A percentile compares a stretch with the other conserved stretches of the same genome.
These are phyloP conservation scores for Primulina eburnea DNA, from an alignment of 257 asterid genomes.

Conservation along the genomic window DNA sequence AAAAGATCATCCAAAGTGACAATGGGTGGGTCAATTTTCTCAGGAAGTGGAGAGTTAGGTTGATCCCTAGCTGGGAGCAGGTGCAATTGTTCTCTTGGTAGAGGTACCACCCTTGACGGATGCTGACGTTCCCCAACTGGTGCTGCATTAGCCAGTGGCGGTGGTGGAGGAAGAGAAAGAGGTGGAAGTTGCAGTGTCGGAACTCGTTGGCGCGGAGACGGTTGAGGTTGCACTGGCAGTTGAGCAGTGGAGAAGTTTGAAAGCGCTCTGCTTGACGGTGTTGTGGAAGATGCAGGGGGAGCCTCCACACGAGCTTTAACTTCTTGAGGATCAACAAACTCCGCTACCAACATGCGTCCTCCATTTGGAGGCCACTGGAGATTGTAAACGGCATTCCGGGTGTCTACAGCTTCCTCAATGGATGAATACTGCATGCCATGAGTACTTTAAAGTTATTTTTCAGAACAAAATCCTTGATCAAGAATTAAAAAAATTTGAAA, in stretches of 20 bases:
- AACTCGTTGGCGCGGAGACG: constrained; percentile 49
- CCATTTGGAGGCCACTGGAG: constrained; percentile 92
- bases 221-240: constrained; percentile 41
- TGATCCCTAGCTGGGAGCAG: constrained; percentile 57
- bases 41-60: constrained; percentile 59
- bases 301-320: constrained; percentile 62
- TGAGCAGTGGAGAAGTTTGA: constrained; percentile 26
- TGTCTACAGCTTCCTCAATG: constrained; percentile 74
- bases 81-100: constrained; percentile 43
- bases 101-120: constrained; percentile 38
- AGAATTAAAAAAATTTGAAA: neutral
- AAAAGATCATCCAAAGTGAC: constrained; percentile 86
- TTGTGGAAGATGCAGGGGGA: constrained; percentile 49
- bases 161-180: constrained; percentile 51
- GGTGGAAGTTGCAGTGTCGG: constrained; percentile 51
- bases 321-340: constrained; percentile 75
- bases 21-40: constrained; percentile 74
- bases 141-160: constrained; percentile 39
- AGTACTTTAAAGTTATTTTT: constrained; percentile 16
- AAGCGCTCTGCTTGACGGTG: constrained; percentile 37
- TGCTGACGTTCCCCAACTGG: constrained; percentile 37
- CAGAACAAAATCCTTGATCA: neutral
- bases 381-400: constrained; percentile 83
- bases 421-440: constrained; percentile 65
- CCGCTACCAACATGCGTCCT: constrained; percentile 67